phyloP scores from a whole-genome alignment of 306 rosid genomes.

The Cyamopsis tetragonoloba region DNA sequence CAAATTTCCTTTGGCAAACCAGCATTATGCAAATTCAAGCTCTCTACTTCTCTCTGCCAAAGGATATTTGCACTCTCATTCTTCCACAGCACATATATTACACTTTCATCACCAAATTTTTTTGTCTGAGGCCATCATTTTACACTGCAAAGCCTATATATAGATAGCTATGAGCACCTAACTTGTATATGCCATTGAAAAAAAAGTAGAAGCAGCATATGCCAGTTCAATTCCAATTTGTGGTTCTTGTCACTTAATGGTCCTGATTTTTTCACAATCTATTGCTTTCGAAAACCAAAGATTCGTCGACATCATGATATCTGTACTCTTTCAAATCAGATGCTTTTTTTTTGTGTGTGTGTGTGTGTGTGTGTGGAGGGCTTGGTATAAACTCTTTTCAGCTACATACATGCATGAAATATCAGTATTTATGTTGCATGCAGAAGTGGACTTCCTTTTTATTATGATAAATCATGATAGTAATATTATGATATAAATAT shows the following conservation, averaged over 20 bases:
- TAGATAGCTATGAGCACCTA: constrained; percentile 31
- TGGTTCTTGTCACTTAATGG: constrained; percentile 29
- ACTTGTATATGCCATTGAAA: constrained; percentile 49
- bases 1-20: constrained; percentile 92
- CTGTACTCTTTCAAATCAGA: constrained; percentile 7
- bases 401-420: constrained; percentile 6
- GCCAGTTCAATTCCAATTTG: constrained; percentile 37
- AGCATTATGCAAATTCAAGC: constrained; percentile 25
- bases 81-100: constrained; percentile 39
- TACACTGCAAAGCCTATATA: constrained; percentile 16
- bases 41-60: constrained; percentile 47
- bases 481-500: too few relatives aligned
- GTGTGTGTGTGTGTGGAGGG: too few relatives aligned
- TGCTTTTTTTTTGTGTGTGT: constrained; percentile 19
- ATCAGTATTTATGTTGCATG: not conserved
- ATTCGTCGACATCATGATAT: constrained; percentile 9
- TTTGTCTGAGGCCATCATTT: constrained; percentile 23
- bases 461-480: too few relatives aligned
- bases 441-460: not conserved
- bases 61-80: constrained; percentile 68
- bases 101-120: not conserved
- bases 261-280: constrained; percentile 23
- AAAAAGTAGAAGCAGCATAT: constrained; percentile 35
- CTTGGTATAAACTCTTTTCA: not conserved
- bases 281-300: constrained; percentile 5